Conservation (phyloP, 352 stramenopile species). For the Phytophthora aleatoria region DNA sequence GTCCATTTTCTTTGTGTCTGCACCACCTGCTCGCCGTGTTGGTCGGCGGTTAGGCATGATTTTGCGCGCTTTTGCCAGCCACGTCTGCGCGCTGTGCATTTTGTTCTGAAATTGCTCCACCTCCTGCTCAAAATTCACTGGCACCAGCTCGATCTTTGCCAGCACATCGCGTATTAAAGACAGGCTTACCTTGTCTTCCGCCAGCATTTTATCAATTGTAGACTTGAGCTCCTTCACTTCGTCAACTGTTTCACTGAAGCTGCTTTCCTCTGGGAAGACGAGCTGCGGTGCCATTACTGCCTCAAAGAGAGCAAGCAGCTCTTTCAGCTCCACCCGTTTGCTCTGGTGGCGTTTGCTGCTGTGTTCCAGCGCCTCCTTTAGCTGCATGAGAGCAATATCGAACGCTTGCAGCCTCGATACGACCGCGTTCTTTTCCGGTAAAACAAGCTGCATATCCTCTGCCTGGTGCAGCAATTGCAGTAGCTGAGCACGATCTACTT, state of each 20-base stretch:
- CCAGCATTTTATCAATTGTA: conserved; percentile 71
- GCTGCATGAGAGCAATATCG: conserved; percentile 54
- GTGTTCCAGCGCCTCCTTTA: conserved; percentile 73
- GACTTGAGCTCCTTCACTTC: conserved; percentile 64
- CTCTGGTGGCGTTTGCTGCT: conserved; percentile 67
- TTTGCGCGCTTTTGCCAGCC: conserved; percentile 86
- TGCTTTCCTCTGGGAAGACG: conserved; percentile 62
- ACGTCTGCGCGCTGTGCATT: conserved; percentile 85
- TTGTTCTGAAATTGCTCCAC: conserved; percentile 84
- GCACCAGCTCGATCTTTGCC: conserved; percentile 82
- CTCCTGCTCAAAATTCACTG: conserved; percentile 83
- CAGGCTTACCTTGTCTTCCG: conserved; percentile 84
- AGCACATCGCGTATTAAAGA: conserved; percentile 81
- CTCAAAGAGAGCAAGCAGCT: conserved; percentile 59
- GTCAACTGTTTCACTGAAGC: conserved; percentile 54
- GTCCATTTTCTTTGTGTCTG: conserved; percentile 83
- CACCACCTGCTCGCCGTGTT: conserved; percentile 53
- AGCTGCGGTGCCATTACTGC: conserved; percentile 51
- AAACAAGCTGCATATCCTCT: conserved; percentile 60
- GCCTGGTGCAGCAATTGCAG: conserved; percentile 59
- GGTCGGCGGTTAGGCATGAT: conserved; percentile 82
- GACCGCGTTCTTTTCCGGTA: conserved; percentile 43
- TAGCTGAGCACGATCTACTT: conserved; percentile 55
- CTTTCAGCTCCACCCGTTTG: conserved; percentile 59
- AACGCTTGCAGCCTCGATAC: conserved; percentile 53